Conservation (phyloP, 1,284 basidiomycete species). For the Austroboletus rostrupii region DNA sequence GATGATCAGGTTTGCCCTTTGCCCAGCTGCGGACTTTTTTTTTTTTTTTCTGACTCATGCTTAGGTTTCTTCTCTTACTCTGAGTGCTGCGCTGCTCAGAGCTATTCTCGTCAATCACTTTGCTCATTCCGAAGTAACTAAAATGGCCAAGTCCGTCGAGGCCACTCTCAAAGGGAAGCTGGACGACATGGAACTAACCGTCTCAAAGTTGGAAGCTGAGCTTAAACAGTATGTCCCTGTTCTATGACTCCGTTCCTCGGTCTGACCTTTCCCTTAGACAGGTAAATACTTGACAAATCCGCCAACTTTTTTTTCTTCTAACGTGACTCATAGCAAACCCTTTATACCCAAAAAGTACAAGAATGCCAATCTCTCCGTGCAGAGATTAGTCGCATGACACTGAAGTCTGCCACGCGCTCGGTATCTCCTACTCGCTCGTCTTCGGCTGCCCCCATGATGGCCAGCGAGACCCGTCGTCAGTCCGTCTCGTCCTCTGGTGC, state of each 20-base stretch:
- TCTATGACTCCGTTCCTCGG: conserved; percentile 11
- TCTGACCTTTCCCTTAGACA: conserved; percentile 31
- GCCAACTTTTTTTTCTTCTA: conserved; percentile 6
- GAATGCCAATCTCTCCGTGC: conserved; percentile 63
- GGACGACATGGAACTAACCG: conserved; percentile 56
- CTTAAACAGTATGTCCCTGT: conserved; percentile 57
- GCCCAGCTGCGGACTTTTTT: conserved; percentile 32
- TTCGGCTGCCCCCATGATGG: conserved; percentile 23
- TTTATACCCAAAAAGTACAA: conserved; percentile 63
- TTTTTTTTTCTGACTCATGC: conserved; percentile 8
- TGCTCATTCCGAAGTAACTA: conserved; percentile 69
- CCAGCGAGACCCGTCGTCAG: conserved; percentile 27
- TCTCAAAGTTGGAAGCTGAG: conserved; percentile 61
- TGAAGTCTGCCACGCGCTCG: conserved; percentile 42
- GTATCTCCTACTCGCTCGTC: conserved; percentile 25
- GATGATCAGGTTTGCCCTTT: conserved; percentile 53
- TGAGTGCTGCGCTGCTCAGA: conserved; percentile 65
- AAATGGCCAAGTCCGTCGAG: conserved; percentile 58
- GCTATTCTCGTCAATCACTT: conserved; percentile 78
- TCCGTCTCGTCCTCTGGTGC: conserved; percentile 35
- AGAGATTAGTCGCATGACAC: conserved; percentile 51
- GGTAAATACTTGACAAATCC: conserved; percentile 14
- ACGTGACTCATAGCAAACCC: conserved; percentile 44
- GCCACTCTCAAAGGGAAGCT: conserved; percentile 56
- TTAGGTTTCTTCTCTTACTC: conserved; percentile 60